These are phyloP conservation scores for Mortierella claussenii DNA, from an alignment of 192 early-diverging fungal species.

Conservation along the genomic window DNA sequence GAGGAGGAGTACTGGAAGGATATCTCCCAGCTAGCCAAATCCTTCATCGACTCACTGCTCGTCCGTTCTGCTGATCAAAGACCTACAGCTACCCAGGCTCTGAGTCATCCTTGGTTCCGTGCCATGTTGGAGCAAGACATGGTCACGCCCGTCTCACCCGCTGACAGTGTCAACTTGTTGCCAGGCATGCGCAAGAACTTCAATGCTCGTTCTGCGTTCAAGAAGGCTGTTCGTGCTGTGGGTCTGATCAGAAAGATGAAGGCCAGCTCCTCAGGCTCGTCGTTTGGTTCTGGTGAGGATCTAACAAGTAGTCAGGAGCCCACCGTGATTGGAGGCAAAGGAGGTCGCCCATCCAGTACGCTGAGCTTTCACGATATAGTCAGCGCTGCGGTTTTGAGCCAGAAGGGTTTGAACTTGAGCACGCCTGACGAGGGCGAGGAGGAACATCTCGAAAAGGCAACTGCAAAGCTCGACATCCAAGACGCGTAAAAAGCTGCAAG, in stretches of 20 bases:
- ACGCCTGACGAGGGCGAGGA: neutral
- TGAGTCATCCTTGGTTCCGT: slow-evolving; percentile 80
- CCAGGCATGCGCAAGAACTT: slow-evolving; percentile 46
- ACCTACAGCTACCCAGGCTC: slow-evolving; percentile 74
- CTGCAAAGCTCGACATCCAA: neutral
- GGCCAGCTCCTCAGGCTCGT: slow-evolving; percentile 14
- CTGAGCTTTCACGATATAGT: slow-evolving; percentile 52
- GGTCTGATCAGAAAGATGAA: slow-evolving; percentile 39
- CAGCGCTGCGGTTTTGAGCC: slow-evolving; percentile 27
- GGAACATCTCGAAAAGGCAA: neutral
- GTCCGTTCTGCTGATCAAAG: slow-evolving; percentile 70
- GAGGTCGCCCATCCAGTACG: slow-evolving; percentile 11
- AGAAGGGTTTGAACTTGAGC: slow-evolving; percentile 13
- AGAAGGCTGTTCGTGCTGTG: slow-evolving; percentile 52
- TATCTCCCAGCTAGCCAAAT: slow-evolving; percentile 62
- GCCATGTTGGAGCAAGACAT: slow-evolving; percentile 51
- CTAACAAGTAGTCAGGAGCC: neutral
- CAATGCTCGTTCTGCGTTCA: slow-evolving; percentile 40
- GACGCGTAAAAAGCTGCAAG: neutral
- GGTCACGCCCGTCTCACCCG: slow-evolving; percentile 35
- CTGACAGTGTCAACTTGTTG: slow-evolving; percentile 45
- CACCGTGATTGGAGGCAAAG: slow-evolving; percentile 11
- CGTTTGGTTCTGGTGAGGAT: slow-evolving; percentile 39
- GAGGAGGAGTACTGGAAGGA: slow-evolving; percentile 84
- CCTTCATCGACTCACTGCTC: slow-evolving; percentile 70